Percentiles rank a stretch among this genome's conserved stretches.
These are phyloP conservation scores for Fusarium piperis DNA, from an alignment of 2,329 filamentous ascomycete genomes.

Conservation along the genomic window DNA sequence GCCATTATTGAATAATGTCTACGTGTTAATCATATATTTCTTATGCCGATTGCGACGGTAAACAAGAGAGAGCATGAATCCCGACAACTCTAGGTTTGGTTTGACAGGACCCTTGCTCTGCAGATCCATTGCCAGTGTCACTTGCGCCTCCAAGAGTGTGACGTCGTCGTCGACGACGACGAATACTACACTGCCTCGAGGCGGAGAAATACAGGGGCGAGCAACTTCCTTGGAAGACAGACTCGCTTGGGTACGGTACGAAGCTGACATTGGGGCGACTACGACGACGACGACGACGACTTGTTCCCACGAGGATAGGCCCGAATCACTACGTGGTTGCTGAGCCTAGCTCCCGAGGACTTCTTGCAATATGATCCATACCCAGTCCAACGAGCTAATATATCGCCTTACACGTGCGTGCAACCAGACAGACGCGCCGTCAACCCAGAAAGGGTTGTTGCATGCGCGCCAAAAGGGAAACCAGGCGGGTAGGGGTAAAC, in stretches of 20 bases:
- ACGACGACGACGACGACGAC: no score
- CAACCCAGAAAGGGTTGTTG: neutral
- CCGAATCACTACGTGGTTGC: neutral
- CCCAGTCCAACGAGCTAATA: neutral
- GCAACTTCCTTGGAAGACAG: neutral
- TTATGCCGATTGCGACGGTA: neutral
- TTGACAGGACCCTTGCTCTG: neutral
- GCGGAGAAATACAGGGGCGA: neutral
- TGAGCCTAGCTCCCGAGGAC: neutral
- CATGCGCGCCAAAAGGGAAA: conserved; percentile 1
- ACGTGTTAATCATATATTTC: neutral
- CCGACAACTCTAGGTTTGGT: conserved; percentile 1
- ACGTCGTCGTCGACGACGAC: conserved; percentile 23
- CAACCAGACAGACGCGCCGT: neutral
- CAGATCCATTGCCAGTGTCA: conserved; percentile 12
- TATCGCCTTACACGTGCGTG: neutral
- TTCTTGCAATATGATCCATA: neutral
- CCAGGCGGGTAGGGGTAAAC: conserved; percentile 28
- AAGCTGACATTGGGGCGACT: neutral
- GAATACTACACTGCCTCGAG: neutral
- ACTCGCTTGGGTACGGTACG: neutral
- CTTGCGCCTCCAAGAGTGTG: conserved; percentile 1
- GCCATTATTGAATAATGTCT: neutral
- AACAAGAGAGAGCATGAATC: conserved; percentile 15
- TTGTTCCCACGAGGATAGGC: neutral